Evolutionary conservation across 2,329 filamentous ascomycete species (phyloP).

Genomic region (Fusarium sororula): DNA sequence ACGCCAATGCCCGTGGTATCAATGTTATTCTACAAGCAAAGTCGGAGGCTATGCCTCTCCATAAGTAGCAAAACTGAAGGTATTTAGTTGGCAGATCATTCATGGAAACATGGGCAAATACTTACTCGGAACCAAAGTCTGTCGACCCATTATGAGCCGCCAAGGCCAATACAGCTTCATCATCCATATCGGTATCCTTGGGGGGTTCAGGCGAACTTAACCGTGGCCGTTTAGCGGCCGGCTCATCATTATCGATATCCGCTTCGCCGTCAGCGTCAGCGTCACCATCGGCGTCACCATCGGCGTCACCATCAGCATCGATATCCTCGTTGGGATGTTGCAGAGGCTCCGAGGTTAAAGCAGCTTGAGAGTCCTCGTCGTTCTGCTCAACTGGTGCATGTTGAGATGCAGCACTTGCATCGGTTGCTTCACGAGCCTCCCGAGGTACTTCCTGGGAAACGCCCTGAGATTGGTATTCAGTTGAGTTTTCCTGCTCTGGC

Average conservation of each 20-base stretch:
- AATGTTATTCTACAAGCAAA: conserved; percentile 14
- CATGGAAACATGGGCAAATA: background rate
- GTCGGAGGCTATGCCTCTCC: conserved; percentile 49
- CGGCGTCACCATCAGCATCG: conserved; percentile 47
- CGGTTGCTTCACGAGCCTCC: conserved; percentile 15
- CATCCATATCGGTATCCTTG: conserved; percentile 53
- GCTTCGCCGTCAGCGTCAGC: conserved; percentile 41
- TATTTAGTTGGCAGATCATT: conserved; percentile 2
- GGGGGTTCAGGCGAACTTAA: conserved; percentile 44
- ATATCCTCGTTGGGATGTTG: conserved; percentile 25
- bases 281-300: conserved; percentile 44
- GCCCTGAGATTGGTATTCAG: background rate
- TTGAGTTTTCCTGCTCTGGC: background rate
- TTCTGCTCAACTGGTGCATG: background rate
- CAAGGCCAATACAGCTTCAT: conserved; percentile 60
- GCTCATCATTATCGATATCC: conserved; percentile 50
- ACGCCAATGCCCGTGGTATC: conserved; percentile 36
- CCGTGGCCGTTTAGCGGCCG: conserved; percentile 53
- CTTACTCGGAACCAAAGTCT: conserved; percentile 57
- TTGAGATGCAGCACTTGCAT: conserved; percentile 5
- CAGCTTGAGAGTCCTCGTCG: conserved; percentile 6
- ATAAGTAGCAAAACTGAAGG: conserved; percentile 50
- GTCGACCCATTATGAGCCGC: conserved; percentile 53
- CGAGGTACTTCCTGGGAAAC: conserved; percentile 14
- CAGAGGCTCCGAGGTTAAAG: conserved; percentile 11